Percentiles rank a stretch among this genome's conserved stretches.
Conservation (phyloP, 148 eudicot species). For the Fagopyrum homotropicum region DNA sequence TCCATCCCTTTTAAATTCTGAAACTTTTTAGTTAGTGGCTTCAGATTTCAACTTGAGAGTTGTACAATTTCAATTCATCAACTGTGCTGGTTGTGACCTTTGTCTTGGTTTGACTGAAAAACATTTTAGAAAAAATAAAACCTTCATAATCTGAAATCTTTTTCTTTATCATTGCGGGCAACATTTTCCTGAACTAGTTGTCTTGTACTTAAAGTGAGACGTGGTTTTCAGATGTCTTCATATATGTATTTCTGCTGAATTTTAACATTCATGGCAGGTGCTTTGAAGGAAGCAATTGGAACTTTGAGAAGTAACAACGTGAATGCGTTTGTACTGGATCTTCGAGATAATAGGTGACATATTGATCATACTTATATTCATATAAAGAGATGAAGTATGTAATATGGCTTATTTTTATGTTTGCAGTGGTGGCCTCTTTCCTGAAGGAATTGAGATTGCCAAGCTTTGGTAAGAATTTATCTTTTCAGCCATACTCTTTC, state of each 20-base stretch:
- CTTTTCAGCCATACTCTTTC: too few relatives aligned
- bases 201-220: not conserved
- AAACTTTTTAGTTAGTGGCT: not conserved
- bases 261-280: conserved; percentile 35
- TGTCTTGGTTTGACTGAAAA: not conserved
- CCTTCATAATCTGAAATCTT: not conserved
- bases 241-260: not conserved
- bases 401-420: conserved; percentile 26
- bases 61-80: not conserved
- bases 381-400: not conserved
- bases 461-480: conserved; percentile 71
- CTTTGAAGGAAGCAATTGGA: conserved; percentile 86
- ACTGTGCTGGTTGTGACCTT: not conserved
- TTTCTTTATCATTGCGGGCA: not conserved
- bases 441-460: conserved; percentile 94
- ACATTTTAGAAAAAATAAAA: not conserved
- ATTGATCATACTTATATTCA: conserved; percentile 9
- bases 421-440: conserved; percentile 98
- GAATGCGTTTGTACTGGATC: conserved; percentile 84
- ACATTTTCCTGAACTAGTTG: not conserved
- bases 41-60: not conserved
- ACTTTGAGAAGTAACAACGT: conserved; percentile 73
- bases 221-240: not conserved
- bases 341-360: conserved; percentile 91
- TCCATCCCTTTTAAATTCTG: not conserved